Evolutionary conservation across 441 rosid genomes (phyloP).

Genomic region (Sinapis alba): DNA sequence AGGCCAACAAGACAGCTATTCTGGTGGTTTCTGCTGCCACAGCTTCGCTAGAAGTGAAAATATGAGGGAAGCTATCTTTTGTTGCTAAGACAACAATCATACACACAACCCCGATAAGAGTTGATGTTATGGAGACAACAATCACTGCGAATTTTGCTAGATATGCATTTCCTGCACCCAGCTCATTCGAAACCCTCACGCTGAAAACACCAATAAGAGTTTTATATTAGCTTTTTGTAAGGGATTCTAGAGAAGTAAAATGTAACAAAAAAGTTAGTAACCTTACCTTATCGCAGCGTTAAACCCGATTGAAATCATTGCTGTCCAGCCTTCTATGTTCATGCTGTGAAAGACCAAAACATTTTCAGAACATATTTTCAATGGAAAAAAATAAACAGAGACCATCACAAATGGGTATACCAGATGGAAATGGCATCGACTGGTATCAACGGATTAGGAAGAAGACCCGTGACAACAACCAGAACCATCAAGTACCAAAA

Average conservation of each 20-base stretch:
- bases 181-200: conserved; percentile 90
- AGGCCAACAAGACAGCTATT: conserved; percentile 59
- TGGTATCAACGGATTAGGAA: conserved; percentile 70
- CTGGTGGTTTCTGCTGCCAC: conserved; percentile 83
- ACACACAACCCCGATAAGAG: conserved; percentile 59
- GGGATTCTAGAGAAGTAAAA: not conserved
- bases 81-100: conserved; percentile 63
- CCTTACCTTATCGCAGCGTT: conserved; percentile 88
- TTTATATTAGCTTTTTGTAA: not conserved
- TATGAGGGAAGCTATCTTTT: conserved; percentile 69
- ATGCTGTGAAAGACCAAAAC: conserved; percentile 54
- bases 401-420: conserved; percentile 36
- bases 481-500: conserved; percentile 85
- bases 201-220: conserved; percentile 42
- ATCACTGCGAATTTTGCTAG: conserved; percentile 67
- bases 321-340: conserved; percentile 86
- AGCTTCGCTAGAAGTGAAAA: conserved; percentile 72
- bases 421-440: conserved; percentile 92
- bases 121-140: conserved; percentile 77
- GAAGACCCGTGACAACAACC: conserved; percentile 68
- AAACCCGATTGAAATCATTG: conserved; percentile 91
- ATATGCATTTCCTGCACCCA: conserved; percentile 75
- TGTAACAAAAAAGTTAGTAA: not conserved
- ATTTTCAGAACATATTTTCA: not conserved
- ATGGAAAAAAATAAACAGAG: not conserved